Evolutionary conservation across 305 asterid species (phyloP).

Genomic region (Fraxinus baroniana): DNA sequence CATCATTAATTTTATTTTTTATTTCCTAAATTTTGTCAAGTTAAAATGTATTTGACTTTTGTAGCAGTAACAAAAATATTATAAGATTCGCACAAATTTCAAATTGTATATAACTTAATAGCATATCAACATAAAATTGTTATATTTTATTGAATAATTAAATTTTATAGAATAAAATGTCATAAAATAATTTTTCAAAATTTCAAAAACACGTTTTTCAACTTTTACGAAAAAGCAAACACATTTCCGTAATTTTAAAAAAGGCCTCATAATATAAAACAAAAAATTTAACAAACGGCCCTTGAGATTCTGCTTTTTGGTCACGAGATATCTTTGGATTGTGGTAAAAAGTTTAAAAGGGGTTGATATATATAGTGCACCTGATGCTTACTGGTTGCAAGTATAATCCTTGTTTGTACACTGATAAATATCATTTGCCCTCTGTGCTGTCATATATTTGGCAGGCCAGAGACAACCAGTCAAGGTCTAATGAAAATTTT

Average conservation of each 20-base stretch:
- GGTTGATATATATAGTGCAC: background rate
- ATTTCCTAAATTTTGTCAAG: background rate
- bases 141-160: background rate
- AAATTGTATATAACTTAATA: too few species aligned
- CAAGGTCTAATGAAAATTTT: background rate
- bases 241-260: background rate
- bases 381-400: background rate
- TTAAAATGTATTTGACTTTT: background rate
- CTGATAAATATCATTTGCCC: background rate
- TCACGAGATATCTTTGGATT: slow-evolving; percentile 16
- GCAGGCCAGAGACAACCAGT: background rate
- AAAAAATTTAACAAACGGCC: background rate
- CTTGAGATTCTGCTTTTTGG: slow-evolving; percentile 15
- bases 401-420: background rate
- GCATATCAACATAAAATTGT: background rate
- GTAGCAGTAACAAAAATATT: background rate
- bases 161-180: background rate
- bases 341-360: background rate
- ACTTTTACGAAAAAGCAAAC: background rate
- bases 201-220: background rate
- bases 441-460: background rate
- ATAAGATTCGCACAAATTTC: background rate
- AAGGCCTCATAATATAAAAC: background rate
- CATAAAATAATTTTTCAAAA: background rate
- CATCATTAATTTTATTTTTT: background rate